These are phyloP conservation scores for Penicillium sp. DNA, from an alignment of 2,329 filamentous ascomycete genomes.

Conservation along the genomic window DNA sequence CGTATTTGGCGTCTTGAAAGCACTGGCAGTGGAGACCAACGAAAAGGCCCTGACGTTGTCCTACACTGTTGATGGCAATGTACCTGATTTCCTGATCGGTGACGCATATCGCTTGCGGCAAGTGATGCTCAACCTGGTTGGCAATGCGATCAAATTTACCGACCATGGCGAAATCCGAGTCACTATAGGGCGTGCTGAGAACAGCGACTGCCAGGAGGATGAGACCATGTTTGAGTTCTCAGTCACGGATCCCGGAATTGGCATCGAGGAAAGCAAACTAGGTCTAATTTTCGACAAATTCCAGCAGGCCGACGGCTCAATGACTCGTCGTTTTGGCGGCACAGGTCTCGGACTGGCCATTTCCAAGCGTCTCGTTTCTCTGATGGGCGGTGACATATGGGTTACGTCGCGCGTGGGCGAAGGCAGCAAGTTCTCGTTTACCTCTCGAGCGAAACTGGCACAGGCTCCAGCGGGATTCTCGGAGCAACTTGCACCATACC, in stretches of 20 bases:
- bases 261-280: slow-evolving; percentile 88
- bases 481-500: slow-evolving; percentile 78
- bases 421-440: slow-evolving; percentile 92
- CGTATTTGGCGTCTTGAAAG: slow-evolving; percentile 96
- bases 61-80: slow-evolving; percentile 84
- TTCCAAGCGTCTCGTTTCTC: slow-evolving; percentile 85
- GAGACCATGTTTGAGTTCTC: slow-evolving; percentile 93
- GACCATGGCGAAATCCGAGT: slow-evolving; percentile 91
- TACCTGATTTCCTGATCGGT: slow-evolving; percentile 89
- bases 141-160: slow-evolving; percentile 96
- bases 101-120: slow-evolving; percentile 92
- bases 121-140: slow-evolving; percentile 91
- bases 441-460: slow-evolving; percentile 80
- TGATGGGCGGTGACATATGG: slow-evolving; percentile 95
- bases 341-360: slow-evolving; percentile 93
- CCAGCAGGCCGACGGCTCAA: slow-evolving; percentile 94
- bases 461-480: slow-evolving; percentile 72
- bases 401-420: slow-evolving; percentile 85
- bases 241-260: slow-evolving; percentile 90
- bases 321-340: slow-evolving; percentile 90
- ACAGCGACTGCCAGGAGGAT: slow-evolving; percentile 62
- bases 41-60: slow-evolving; percentile 88
- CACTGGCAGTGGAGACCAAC: slow-evolving; percentile 89
- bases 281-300: slow-evolving; percentile 97
- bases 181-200: slow-evolving; percentile 68